phyloP scores from a whole-genome alignment of 768 basidiomycete species.

The Kwoniella sp. region DNA sequence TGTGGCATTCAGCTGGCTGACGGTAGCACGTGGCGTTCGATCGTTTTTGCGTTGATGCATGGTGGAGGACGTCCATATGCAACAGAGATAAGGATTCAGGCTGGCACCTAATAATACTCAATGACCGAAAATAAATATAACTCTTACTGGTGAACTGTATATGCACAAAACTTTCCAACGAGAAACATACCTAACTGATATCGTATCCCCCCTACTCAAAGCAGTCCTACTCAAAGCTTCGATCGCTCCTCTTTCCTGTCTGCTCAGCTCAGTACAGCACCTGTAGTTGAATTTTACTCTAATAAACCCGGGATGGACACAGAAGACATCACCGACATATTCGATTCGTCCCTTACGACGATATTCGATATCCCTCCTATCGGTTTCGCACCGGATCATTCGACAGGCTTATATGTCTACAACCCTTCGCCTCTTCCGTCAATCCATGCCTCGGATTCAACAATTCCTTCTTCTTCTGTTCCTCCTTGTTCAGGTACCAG shows the following conservation, averaged over 20 bases:
- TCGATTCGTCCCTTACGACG: slow-evolving; percentile 40
- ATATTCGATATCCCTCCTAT: slow-evolving; percentile 48
- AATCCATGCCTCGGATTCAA: too few relatives aligned
- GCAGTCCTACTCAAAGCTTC: too few relatives aligned
- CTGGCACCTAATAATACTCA: too few relatives aligned
- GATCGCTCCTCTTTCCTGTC: too few relatives aligned
- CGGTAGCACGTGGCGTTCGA: background rate
- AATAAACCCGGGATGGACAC: background rate
- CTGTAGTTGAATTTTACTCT: background rate
- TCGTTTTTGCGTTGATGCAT: background rate
- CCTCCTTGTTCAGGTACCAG: background rate
- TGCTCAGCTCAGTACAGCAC: too few relatives aligned
- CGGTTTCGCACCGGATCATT: slow-evolving; percentile 26
- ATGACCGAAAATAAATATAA: too few relatives aligned
- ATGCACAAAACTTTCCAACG: too few relatives aligned
- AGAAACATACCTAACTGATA: too few relatives aligned
- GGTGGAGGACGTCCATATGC: background rate
- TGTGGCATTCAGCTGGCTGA: slow-evolving; percentile 1
- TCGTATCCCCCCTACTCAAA: too few relatives aligned
- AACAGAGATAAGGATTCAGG: too few relatives aligned
- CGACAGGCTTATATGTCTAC: slow-evolving; percentile 23
- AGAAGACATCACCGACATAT: slow-evolving; percentile 44
- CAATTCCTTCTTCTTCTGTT: too few relatives aligned
- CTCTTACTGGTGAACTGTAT: too few relatives aligned
- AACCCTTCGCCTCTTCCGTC: background rate